These are phyloP conservation scores for Ascomycota sp. DNA, from an alignment of 2,329 filamentous ascomycete genomes.

Conservation along the genomic window DNA sequence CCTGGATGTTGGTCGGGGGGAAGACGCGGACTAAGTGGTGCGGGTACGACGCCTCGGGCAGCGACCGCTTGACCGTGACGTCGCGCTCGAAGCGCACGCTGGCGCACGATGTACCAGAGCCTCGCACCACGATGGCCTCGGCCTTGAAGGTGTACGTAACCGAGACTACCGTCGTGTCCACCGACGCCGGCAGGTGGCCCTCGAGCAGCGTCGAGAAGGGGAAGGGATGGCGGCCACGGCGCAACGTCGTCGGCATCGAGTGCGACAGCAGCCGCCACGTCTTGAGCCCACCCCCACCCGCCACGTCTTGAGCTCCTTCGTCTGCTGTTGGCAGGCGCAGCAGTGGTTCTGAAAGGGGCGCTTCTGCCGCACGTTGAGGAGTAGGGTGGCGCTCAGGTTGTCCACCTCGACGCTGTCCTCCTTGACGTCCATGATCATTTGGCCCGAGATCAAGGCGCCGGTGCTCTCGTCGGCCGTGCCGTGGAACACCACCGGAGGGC, in stretches of 20 bases:
- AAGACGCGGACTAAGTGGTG: conserved; percentile 89
- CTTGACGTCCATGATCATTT: conserved; percentile 52
- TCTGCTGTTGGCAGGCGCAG: conserved; percentile 49
- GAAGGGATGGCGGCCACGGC: conserved; percentile 47
- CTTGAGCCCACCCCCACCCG: too few relatives aligned
- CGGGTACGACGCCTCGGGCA: conserved; percentile 52
- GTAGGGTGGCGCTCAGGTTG: conserved; percentile 51
- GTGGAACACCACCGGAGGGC: conserved; percentile 69
- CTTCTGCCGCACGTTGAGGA: conserved; percentile 54
- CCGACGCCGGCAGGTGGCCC: conserved; percentile 69
- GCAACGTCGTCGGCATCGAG: conserved; percentile 20
- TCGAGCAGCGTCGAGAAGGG: conserved; percentile 78
- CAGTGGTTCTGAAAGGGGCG: conserved; percentile 67
- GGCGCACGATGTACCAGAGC: conserved; percentile 18
- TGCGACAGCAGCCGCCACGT: conserved; percentile 57
- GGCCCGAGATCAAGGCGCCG: conserved; percentile 70
- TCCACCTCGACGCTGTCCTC: conserved; percentile 48
- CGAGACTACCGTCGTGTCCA: conserved; percentile 49
- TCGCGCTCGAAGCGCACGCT: conserved; percentile 42
- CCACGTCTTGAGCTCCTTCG: too few relatives aligned
- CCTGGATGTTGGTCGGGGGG: conserved; percentile 84
- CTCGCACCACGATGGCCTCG: conserved; percentile 38
- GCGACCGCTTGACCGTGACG: conserved; percentile 58
- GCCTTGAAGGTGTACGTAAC: conserved; percentile 66
- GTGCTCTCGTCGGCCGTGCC: conserved; percentile 55